Conservation (phyloP, 2,329 filamentous ascomycete species). For the Monosporascus sp. region DNA sequence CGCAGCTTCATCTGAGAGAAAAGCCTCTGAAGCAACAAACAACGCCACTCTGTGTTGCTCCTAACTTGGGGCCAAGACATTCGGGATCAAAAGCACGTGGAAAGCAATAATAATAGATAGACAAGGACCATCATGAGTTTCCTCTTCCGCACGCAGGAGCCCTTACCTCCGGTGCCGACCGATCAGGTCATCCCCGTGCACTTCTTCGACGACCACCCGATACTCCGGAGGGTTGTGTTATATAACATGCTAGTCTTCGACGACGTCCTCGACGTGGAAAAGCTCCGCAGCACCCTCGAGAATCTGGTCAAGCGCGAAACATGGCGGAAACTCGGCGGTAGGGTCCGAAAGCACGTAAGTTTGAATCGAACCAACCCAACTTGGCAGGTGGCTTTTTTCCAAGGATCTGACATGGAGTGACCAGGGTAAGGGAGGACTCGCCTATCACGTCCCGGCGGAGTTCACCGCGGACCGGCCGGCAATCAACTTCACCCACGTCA, state of each 20-base stretch:
- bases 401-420: neutral
- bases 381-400: neutral
- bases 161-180: too few species aligned
- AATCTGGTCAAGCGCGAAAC: slow-evolving; percentile 13
- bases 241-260: slow-evolving; percentile 16
- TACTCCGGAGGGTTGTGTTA: slow-evolving; percentile 16
- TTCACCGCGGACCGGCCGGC: slow-evolving; percentile 30
- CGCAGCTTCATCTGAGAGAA: too few species aligned
- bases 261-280: slow-evolving; percentile 17
- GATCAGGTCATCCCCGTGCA: slow-evolving; percentile 9
- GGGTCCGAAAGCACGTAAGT: slow-evolving; percentile 16
- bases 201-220: slow-evolving; percentile 13
- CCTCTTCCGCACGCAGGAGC: too few species aligned
- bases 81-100: too few species aligned
- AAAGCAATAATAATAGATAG: too few species aligned
- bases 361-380: neutral
- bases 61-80: too few species aligned
- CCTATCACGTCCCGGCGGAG: slow-evolving; percentile 35
- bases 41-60: too few species aligned
- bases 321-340: slow-evolving; percentile 19
- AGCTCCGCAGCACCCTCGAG: slow-evolving; percentile 15
- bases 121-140: neutral
- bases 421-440: slow-evolving; percentile 25
- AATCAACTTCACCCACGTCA: slow-evolving; percentile 27
- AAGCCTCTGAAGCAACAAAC: too few species aligned